Percentiles rank a stretch among this genome's conserved stretches.
Evolutionary conservation across 1,284 basidiomycete genomes (phyloP).

Genomic region (Retiboletus fuscus): DNA sequence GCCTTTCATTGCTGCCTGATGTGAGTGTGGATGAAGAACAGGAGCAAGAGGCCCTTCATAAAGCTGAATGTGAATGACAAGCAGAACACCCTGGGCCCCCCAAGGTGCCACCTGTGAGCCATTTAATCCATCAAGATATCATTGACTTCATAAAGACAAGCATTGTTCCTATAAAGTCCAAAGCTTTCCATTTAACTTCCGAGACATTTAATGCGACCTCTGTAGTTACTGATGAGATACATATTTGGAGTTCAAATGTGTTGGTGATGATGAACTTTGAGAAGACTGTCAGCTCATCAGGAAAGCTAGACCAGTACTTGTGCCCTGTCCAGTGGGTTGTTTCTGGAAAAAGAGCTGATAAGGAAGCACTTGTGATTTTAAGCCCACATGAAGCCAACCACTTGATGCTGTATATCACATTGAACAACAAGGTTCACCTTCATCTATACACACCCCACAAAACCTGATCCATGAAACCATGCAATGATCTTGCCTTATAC

Average conservation of each 20-base stretch:
- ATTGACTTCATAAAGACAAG: constrained; percentile 43
- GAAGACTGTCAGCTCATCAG: constrained; percentile 8
- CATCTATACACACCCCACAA: constrained; percentile 58
- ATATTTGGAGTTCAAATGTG: constrained; percentile 39
- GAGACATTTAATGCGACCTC: constrained; percentile 31
- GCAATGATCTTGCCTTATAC: constrained; percentile 54
- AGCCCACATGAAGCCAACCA: constrained; percentile 59
- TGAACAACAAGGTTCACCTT: constrained; percentile 49
- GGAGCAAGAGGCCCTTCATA: constrained; percentile 61
- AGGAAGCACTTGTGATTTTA: constrained; percentile 24
- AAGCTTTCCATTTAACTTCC: constrained; percentile 29
- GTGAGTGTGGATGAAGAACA: constrained; percentile 59
- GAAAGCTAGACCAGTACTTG: background rate
- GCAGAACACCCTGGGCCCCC: constrained; percentile 52
- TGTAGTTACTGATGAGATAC: constrained; percentile 14
- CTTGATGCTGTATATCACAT: constrained; percentile 52
- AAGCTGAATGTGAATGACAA: constrained; percentile 57
- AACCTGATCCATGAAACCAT: constrained; percentile 49
- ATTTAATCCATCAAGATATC: constrained; percentile 42
- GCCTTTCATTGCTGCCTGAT: constrained; percentile 34
- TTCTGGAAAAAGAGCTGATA: too few relatives aligned
- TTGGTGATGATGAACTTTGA: constrained; percentile 50
- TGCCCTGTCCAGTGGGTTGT: too few relatives aligned
- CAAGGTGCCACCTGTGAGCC: constrained; percentile 35
- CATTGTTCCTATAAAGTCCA: constrained; percentile 8